Base-by-base conservation (phyloP, 1,139 yeast genomes). In the Chernovozyma aurita region DNA sequence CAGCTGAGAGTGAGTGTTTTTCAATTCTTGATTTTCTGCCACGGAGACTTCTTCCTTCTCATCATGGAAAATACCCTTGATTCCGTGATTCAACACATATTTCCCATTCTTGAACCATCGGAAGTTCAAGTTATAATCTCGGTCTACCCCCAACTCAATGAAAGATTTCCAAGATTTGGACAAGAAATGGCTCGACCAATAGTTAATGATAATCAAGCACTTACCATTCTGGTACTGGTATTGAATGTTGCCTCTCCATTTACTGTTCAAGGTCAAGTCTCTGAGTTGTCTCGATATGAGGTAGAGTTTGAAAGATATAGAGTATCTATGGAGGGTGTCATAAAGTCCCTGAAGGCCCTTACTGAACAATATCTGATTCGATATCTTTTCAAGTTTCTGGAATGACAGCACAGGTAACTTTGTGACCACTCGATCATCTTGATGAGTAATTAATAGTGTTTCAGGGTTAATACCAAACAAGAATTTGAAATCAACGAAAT, bases 401-500 rank as follows among this genome's bases (percentile, higher is more conserved):
- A 73, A 68, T 25, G 70, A 59, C 17, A 44, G 38, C 25, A 44
- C 44, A 5, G 74, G 73, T 29, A 69, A 49, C 32, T 45, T 47
- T 1, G 74, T 67, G 30, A 18, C n/a, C 20, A 12, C 12, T 13
- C 15, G 18, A 11, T 28, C 18, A 18, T 55, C 54, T 24, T 46
- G 47, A 39, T 59, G 61, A 24, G 67, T 57, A 30, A 63, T 63
- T 30, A 65, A 46, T 11, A 53, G 45, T 2, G 61, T 57, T 37
- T 62, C 67, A 1, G 63, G 66, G 43, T 62, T 61, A 26, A 72
- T 61, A 3, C 75, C 75, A 46, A 80, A 78, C 3, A 74, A 63
- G 42, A 87, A 77, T 40, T 77, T 70, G 57, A 88, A 84, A 53
- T 86, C 94, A 24, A 92, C 85, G 46, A 84, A 70, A 51, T 80